phyloP scores from a whole-genome alignment of 805 yeast genomes.

The Sungouiozyma ichnusensis region DNA sequence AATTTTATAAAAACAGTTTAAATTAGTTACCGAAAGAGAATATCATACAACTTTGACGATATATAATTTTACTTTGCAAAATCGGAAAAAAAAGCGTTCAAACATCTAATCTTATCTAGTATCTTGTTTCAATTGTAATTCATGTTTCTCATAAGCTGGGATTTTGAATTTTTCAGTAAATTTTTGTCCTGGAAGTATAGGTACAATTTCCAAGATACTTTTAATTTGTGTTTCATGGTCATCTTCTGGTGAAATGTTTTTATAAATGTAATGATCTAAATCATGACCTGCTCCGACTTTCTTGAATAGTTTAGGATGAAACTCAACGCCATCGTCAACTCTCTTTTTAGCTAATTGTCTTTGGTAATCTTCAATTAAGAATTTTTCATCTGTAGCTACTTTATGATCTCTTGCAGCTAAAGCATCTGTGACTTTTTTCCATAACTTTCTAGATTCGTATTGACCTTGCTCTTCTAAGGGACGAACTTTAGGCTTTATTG shows the following conservation, averaged over 20 bases:
- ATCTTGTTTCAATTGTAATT: slow-evolving; percentile 15
- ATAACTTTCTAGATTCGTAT: slow-evolving; percentile 69
- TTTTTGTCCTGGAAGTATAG: slow-evolving; percentile 74
- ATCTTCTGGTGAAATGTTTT: slow-evolving; percentile 44
- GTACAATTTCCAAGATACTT: slow-evolving; percentile 55
- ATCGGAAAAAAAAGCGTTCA: too few species aligned
- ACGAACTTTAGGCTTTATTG: slow-evolving; percentile 58
- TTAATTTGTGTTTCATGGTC: slow-evolving; percentile 43
- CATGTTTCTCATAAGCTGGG: slow-evolving; percentile 53
- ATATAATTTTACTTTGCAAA: too few species aligned
- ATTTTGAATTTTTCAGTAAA: slow-evolving; percentile 54
- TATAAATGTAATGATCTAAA: slow-evolving; percentile 59
- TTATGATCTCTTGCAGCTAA: slow-evolving; percentile 70
- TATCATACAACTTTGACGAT: too few species aligned
- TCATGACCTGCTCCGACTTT: slow-evolving; percentile 34
- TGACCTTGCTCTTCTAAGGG: slow-evolving; percentile 72
- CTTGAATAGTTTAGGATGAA: slow-evolving; percentile 69
- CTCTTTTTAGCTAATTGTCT: slow-evolving; percentile 64
- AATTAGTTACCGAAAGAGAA: too few species aligned
- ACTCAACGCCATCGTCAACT: slow-evolving; percentile 66
- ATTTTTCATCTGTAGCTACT: slow-evolving; percentile 81
- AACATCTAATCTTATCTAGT: too few species aligned
- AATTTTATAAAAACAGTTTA: too few species aligned
- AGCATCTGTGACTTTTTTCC: slow-evolving; percentile 77
- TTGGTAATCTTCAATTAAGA: slow-evolving; percentile 78